These are phyloP conservation scores for Sphagnurus paluster DNA, from an alignment of 1,284 basidiomycete species.

Conservation along the genomic window DNA sequence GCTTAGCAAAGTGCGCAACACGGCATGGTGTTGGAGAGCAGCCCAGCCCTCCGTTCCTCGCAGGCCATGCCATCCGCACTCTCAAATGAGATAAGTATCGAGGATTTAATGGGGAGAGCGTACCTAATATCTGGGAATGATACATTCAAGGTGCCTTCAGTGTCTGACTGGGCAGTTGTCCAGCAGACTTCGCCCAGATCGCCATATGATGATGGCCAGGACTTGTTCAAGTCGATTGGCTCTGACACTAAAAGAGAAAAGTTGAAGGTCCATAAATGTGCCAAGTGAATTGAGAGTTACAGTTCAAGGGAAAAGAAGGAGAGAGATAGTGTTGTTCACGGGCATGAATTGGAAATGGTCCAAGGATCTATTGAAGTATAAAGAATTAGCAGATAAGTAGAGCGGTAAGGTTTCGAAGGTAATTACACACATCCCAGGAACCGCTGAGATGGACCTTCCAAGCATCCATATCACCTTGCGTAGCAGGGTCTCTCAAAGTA, in stretches of 20 bases:
- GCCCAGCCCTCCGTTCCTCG: constrained; percentile 81
- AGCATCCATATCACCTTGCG: constrained; percentile 5
- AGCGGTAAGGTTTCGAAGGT: not conserved
- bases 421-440: constrained; percentile 38
- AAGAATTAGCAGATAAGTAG: not conserved
- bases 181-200: constrained; percentile 62
- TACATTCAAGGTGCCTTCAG: constrained; percentile 51
- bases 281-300: constrained; percentile 35
- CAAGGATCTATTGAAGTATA: constrained; percentile 40
- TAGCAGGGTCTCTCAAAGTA: constrained; percentile 8
- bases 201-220: constrained; percentile 66
- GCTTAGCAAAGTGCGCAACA: constrained; percentile 63
- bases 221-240: constrained; percentile 42
- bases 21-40: constrained; percentile 69
- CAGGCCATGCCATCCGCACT: constrained; percentile 60
- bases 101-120: constrained; percentile 8
- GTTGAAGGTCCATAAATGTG: constrained; percentile 1
- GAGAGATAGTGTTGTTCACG: constrained; percentile 78
- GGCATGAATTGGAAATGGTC: constrained; percentile 80
- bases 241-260: constrained; percentile 37
- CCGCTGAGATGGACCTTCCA: constrained; percentile 32
- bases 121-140: constrained; percentile 64
- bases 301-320: constrained; percentile 68
- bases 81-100: constrained; percentile 8
- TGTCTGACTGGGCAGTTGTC: constrained; percentile 40